Base-by-base conservation (phyloP, 352 stramenopile genomes). In the Phytopythium mirpurense region DNA sequence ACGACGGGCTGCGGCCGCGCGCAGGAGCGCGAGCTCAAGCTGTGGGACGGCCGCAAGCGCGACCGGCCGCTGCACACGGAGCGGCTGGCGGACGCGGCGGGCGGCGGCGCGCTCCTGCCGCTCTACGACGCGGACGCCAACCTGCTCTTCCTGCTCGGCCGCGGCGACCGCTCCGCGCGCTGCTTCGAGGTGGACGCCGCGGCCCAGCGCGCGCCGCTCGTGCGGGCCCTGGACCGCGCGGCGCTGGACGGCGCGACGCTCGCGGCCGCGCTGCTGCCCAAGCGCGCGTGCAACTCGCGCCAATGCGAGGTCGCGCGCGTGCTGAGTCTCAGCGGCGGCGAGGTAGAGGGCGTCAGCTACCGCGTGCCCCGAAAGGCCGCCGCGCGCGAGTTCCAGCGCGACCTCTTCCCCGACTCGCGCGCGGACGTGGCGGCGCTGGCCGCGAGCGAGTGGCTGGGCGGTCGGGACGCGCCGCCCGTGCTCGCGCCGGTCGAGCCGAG, bases 1-100 rank as follows among this genome's bases (percentile, higher is more conserved):
- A 88, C 80, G 4, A 72, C 68, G 12, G 81, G 83, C 14, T 83
- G 70, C 47, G 75, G 86, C 48, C 56, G 51, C 10, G 75, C 88
- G 68, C 80, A 88, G 45, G 81, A 90, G 47, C 57, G 78, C 3
- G 83, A 93, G 48, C 55, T 93, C 12, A 89, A 89, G 59, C 59
- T 93, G 7, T 93, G 80, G 83, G 83, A 93, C 19, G 56, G 66
- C 24, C 72, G 81, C n/a, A 65, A 78, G 35, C 49, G 86, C 9
- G 35, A 56, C 34, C 2, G 8, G 32, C 65, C 72, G 9, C 46
- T 90, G 42, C 69, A 78, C 48, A 71, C 81, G 12, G 80, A 90
- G 59, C 76, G 81, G 0, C 59, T 93, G 15, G 12, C 36, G 18
- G 67, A 72, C 53, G 77, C 83, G 32, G 67, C 70, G n/a, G 70